Evolutionary conservation across 2,329 filamentous ascomycete species (phyloP).

Genomic region (Leptographium lundbergii): DNA sequence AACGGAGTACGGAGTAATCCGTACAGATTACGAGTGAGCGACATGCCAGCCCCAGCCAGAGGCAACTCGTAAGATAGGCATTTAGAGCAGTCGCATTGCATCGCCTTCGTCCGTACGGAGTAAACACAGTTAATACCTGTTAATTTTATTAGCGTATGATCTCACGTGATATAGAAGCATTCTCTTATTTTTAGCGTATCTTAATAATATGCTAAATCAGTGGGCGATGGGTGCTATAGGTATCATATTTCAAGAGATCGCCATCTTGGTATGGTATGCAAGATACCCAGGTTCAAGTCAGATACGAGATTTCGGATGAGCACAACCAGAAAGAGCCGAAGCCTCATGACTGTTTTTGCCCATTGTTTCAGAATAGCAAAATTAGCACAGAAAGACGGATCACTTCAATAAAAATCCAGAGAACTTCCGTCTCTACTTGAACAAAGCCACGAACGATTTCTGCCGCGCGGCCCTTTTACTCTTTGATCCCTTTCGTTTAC

Average conservation of each 20-base stretch:
- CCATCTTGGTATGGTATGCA: no score
- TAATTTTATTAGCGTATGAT: not conserved
- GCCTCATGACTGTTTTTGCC: not conserved
- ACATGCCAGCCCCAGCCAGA: not conserved
- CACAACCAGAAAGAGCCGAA: not conserved
- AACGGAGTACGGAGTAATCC: no score
- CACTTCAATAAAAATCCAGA: not conserved
- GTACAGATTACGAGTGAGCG: not conserved
- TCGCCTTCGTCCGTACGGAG: not conserved
- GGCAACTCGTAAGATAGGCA: not conserved
- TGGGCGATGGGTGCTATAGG: no score
- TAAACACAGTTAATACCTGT: no score
- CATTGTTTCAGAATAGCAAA: not conserved
- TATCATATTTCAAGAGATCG: no score
- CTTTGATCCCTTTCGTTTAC: not conserved
- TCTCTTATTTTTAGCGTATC: not conserved
- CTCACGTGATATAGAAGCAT: not conserved
- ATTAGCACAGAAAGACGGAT: not conserved
- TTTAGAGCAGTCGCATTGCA: not conserved
- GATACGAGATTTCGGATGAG: not conserved
- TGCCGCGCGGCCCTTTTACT: not conserved
- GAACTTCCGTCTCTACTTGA: not conserved
- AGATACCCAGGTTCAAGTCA: not conserved
- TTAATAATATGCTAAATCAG: not conserved
- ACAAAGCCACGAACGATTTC: not conserved